Evolutionary conservation across 768 basidiomycete genomes (phyloP), one percentile per base, ranked within the genome.

Genomic region (Hypholoma sublateritium): DNA sequence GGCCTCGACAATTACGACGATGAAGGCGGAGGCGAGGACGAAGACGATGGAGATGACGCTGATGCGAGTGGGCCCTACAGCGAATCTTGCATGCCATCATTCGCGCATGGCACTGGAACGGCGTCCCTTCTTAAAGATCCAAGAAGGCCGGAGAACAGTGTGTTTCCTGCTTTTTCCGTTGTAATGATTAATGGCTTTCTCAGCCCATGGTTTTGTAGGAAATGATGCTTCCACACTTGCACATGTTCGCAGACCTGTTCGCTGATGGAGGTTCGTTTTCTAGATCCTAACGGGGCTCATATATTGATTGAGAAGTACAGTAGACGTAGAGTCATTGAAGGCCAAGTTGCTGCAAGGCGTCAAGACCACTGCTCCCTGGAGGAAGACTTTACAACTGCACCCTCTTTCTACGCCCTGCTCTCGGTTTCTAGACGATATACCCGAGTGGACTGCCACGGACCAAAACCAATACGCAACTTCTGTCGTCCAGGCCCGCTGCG

Each of bases 401-500:
- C 58, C 69, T 3, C 37, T 52, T 4, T 66, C 70, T n/a, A 70
- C 72, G 2, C 69, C 64, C 4, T 69, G 74, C 16, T 62, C 73
- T 14, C 74, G 75, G 41, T 78, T 78, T 65, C 59, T 65, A 6
- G 58, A 63, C 4, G 60, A 62, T 22, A 46, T 65, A n/a, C 44
- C 60, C 9, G 36, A 62, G 6, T 59, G 52, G 56, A 59, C 67
- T 2, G 57, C 66, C 7, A 62, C 61, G 16, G 22, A 50, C 34
- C 39, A 55, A 1, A 62, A 65, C 7, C 65, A 69, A 16, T 49
- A 58, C 8, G 75, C 73, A 1, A 65, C 62, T 7, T 49, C 59
- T 19, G 62, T 77, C 13, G 70, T 68, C 47, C 65, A 78, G 43
- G 76, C 75, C 9, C 67, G 75, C 8, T 72, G 68, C 39, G 73